Conservation (phyloP, 805 yeast species). For the Candida coquimbonensis region DNA sequence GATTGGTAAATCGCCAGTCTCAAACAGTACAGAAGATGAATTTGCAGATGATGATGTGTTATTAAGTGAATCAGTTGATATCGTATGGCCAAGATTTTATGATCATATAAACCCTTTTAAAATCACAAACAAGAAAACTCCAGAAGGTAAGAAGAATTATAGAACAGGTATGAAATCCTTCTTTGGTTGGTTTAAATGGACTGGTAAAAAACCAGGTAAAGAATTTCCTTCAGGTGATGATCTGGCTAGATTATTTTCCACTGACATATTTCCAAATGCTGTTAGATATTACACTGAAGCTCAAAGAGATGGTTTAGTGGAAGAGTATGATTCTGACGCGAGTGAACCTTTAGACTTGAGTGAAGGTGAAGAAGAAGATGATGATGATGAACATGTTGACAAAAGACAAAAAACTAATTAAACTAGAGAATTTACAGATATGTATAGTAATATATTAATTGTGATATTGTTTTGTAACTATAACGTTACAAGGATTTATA, state of each 20-base stretch:
- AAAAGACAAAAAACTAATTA: constrained; percentile 2
- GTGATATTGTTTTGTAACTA: not conserved
- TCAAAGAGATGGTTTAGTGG: constrained; percentile 50
- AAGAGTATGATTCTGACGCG: constrained; percentile 45
- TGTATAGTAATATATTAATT: not conserved
- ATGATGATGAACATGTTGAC: constrained; percentile 1
- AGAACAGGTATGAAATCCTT: constrained; percentile 74
- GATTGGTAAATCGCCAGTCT: constrained; percentile 21
- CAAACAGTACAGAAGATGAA: constrained; percentile 28
- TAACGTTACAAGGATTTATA: not conserved
- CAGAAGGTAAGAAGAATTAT: constrained; percentile 55
- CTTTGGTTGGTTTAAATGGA: constrained; percentile 84
- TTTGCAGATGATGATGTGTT: constrained; percentile 48
- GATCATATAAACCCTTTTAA: constrained; percentile 46
- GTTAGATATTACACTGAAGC: constrained; percentile 77
- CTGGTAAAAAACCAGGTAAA: constrained; percentile 70
- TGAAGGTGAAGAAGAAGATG: constrained; percentile 10
- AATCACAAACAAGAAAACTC: constrained; percentile 38
- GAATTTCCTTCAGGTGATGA: constrained; percentile 77
- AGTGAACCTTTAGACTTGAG: constrained; percentile 45
- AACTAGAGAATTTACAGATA: not conserved
- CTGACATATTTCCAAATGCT: constrained; percentile 81
- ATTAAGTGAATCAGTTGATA: constrained; percentile 43
- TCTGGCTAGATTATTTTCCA: constrained; percentile 62
- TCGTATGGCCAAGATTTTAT: constrained; percentile 67